Evolutionary conservation across 805 yeast genomes (phyloP), one percentile per base, ranked within the genome.

Genomic region (Deakozyma indianensis): DNA sequence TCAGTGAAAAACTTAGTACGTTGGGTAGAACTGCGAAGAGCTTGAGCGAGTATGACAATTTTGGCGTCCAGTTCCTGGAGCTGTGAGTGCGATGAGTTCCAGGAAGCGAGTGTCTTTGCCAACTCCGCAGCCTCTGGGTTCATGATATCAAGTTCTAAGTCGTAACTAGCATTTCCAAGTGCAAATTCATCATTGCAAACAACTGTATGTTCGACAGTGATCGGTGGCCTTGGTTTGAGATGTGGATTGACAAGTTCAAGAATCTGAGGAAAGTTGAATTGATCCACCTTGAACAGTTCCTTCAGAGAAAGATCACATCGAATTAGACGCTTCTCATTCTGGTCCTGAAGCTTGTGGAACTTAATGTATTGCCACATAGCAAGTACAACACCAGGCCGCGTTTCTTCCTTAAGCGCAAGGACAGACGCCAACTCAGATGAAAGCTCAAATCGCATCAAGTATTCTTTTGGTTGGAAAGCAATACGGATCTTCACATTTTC

Each of bases 321-420:
- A 44, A 78, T 69, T 23, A 71, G 58, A 23, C 78, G 67, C 54
- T 69, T 73, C 52, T 77, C 81, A 45, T 75, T 79, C 14, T 64
- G 61, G 28, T 74, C 75, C 58, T 74, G 75, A 46, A 85, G 64
- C 51, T 77, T 74, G 58, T 82, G 82, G 60, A 74, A 74, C 53
- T 82, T 74, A 50, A 68, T 60, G 57, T 85, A 86, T 60, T 82
- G 86, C 86, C 94, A 86, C 29, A 85, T 61, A 9, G 78, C 72
- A 53, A 76, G 87, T 41, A 83, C 80, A 41, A 85, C 77, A 46
- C 85, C 95, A 48, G 90, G 94, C 59, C 87, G 87, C 3, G 94
- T 80, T 25, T 83, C 80, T 59, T 85, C 94, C 23, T 70, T 66
- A 28, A 76, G 71, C 21, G 96, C 96, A 25, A 86, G 66, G 41